Base-by-base conservation (phyloP, 2,329 filamentous ascomycete species). In the Phaeoacremonium minimum region DNA sequence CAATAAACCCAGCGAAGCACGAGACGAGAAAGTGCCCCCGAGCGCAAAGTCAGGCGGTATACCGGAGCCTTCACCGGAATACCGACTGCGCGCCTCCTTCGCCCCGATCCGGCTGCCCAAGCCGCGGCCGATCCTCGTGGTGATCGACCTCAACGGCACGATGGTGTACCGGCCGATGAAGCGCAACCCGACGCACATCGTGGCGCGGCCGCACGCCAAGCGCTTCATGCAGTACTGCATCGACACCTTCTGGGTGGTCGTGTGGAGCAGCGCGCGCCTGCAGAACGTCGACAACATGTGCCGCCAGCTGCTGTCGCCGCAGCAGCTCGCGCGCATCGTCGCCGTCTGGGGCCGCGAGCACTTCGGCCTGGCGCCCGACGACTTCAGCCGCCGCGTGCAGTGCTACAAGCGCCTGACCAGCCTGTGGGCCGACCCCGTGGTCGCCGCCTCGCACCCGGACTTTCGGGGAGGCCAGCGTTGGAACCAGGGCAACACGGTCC, bases 141-240 rank as follows among this genome's bases (percentile, higher is more conserved):
- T 97, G 32, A 77, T 97, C 43, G 93, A 98, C 61, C 76, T 98
- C 26, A 98, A 97, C 58, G 93, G 93, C 44, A 96, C 91, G 0
- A 72, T 98, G 2, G 74, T 97, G 22, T 73, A 77, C 62, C 84
- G 93, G 5, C 82, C 80, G 7, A 69, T 67, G 35, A 66, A 67
- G 31, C 56, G 55, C 17, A 51, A 62, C 2, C 67, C 71, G 4
- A 71, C 67, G 8, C 56, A 58, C 29, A 86, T 89, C 55, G 62
- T 80, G 30, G 63, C 73, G 45, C 83, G 93, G 1, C 86, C 86
- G 0, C 71, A 81, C 45, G 73, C 93, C 2, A 50, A 65, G 4
- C 47, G 64, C 1, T 96, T 98, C 58, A 64, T 97, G 4, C 53
- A 71, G 18, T 87, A 89, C 57, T 76, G 90, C 46, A 72, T 95